Base-by-base conservation (phyloP, 2,329 filamentous ascomycete genomes). In the Curvularia eragrostidis region DNA sequence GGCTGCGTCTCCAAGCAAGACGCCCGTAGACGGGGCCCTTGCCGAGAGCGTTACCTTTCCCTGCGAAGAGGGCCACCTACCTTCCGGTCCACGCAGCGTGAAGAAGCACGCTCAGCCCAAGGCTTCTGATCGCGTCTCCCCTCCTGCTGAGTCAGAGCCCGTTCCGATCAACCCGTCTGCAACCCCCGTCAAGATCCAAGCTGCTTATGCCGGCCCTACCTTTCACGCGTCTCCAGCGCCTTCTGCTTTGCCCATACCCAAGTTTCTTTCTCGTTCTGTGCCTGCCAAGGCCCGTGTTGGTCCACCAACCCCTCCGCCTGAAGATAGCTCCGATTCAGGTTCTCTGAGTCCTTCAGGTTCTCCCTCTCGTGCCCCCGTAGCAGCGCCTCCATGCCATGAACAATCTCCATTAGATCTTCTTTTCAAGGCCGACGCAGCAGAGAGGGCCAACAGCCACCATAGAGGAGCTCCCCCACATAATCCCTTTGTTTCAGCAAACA, bases 181-280 rank as follows among this genome's bases (percentile, higher is more conserved):
- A 12, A 76, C 74, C 4, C 74, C 74, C 5, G 63, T 68, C n/a
- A 76, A 75, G 60, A 59, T 64, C n/a, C 72, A 75, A 42, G 67
- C 75, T 60, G 88, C 89, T 44, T 99, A 97, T 78, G 95, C 95
- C 38, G 95, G 94, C 13, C 90, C 94, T 32, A 96, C 93, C 5
- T 99, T 98, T 76, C 93, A 97, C 77, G 91, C 93, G 39, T 98
- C 95, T 8, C 95, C 95, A 19, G 94, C 93, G 1, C 90, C 95
- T 0, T 96, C 93, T 8, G 88, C 92, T 23, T 82, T 99, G 30
- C 95, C 95, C 0, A 90, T 97, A 57, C 95, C 95, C 10, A 96
- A 90, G 71, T 97, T 97, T 75, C 86, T 90, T 61, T 89, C 90
- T 26, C 93, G 90, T 69, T 88, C 91, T 0, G 83, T 91, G 12